Evolutionary conservation across 805 yeast genomes (phyloP).

Genomic region (Candida ficus): DNA sequence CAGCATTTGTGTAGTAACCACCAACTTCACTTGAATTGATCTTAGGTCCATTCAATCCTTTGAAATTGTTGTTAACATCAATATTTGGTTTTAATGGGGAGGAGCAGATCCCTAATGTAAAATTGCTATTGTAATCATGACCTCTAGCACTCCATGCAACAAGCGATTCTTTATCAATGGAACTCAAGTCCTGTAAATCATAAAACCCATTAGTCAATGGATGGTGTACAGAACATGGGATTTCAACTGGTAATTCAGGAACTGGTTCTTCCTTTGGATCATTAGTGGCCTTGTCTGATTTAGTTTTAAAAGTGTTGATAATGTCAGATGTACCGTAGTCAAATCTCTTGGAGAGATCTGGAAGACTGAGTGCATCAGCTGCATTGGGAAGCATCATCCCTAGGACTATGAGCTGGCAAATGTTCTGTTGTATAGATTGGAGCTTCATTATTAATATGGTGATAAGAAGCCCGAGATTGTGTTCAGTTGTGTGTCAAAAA

Average conservation of each 20-base stretch:
- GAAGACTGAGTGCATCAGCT: not conserved
- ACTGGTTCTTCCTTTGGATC: constrained; percentile 9
- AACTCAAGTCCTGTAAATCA: constrained; percentile 27
- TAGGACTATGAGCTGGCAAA: not conserved
- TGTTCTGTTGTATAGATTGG: not conserved
- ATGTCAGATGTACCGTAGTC: constrained; percentile 21
- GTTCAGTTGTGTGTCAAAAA: too few relatives aligned
- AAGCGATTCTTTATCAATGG: constrained; percentile 19
- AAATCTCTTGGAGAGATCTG: constrained; percentile 6
- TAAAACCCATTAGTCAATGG: constrained; percentile 37
- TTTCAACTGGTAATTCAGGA: constrained; percentile 15
- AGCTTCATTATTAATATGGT: too few relatives aligned
- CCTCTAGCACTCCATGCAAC: constrained; percentile 67
- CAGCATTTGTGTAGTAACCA: constrained; percentile 47
- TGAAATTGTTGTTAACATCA: constrained; percentile 24
- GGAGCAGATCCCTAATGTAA: constrained; percentile 69
- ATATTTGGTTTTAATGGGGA: constrained; percentile 36
- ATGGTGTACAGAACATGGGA: constrained; percentile 39
- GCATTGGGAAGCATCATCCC: not conserved
- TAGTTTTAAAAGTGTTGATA: constrained; percentile 8
- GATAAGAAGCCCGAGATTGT: too few relatives aligned
- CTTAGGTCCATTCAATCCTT: constrained; percentile 11
- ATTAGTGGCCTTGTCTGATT: constrained; percentile 2
- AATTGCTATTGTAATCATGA: constrained; percentile 63
- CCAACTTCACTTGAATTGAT: constrained; percentile 44